Conservation (phyloP, 2,329 filamentous ascomycete genomes). For the Chaetomiaceae sp. region DNA sequence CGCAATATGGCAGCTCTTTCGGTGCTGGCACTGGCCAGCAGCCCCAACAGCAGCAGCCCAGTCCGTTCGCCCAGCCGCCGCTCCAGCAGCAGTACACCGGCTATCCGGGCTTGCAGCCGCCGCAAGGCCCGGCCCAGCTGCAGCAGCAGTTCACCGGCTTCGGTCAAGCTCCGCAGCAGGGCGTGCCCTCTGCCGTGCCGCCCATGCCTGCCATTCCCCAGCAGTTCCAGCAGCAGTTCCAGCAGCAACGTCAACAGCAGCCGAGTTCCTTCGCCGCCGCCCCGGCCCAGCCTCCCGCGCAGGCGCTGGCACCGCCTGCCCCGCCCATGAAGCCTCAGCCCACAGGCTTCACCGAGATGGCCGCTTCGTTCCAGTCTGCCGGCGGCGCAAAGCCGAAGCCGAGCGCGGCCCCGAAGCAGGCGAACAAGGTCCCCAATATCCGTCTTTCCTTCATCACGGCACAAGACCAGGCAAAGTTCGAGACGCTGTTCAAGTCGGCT, state of each 20-base stretch:
- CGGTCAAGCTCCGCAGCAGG: conserved; percentile 48
- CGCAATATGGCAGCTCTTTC: conserved; percentile 52
- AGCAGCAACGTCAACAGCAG: conserved; percentile 44
- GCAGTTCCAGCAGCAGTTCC: conserved; percentile 55
- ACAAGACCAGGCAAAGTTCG: conserved; percentile 91
- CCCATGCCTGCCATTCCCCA: conserved; percentile 54
- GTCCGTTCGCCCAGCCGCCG: conserved; percentile 50
- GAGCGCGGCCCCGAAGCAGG: conserved; percentile 44
- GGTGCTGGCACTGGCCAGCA: conserved; percentile 41
- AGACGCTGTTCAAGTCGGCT: conserved; percentile 94
- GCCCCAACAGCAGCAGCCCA: conserved; percentile 45
- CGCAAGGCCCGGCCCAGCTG: conserved; percentile 42
- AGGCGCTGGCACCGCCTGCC: conserved; percentile 42
- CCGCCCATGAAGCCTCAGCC: conserved; percentile 59
- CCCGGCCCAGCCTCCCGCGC: conserved; percentile 42
- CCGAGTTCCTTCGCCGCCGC: conserved; percentile 48
- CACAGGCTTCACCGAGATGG: conserved; percentile 61
- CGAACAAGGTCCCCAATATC: conserved; percentile 84
- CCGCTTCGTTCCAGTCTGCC: conserved; percentile 56
- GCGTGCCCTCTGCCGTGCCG: conserved; percentile 55
- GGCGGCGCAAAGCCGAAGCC: conserved; percentile 40
- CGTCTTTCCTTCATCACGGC: conserved; percentile 93
- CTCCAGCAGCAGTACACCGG: conserved; percentile 57
- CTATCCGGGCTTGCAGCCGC: conserved; percentile 40
- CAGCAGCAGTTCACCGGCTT: conserved; percentile 67